Percentiles rank a stretch among this genome's conserved stretches.
These are phyloP conservation scores for Mimosa bimucronata DNA, from an alignment of 306 rosid species.

Conservation along the genomic window DNA sequence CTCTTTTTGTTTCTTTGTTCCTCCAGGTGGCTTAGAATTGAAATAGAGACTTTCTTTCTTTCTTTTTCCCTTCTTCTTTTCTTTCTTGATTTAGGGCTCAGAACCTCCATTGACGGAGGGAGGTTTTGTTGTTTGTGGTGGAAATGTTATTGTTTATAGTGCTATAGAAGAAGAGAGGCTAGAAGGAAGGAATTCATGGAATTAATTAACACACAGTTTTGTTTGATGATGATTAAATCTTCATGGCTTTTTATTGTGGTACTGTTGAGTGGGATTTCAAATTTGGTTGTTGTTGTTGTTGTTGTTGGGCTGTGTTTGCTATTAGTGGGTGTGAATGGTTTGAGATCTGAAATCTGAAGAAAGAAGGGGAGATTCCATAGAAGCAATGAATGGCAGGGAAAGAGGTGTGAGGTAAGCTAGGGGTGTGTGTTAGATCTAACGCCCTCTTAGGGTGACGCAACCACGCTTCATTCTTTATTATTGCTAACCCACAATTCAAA, in stretches of 20 bases:
- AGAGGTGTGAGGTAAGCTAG: conserved; percentile 50
- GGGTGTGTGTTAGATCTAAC: conserved; percentile 41
- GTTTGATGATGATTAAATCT: neutral
- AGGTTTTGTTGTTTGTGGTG: conserved; percentile 37
- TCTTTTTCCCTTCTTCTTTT: no score
- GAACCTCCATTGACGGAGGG: conserved; percentile 39
- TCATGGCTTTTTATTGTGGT: neutral
- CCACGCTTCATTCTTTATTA: conserved; percentile 37
- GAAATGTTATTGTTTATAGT: conserved; percentile 28
- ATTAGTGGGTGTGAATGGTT: conserved; percentile 8
- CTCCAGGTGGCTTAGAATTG: neutral
- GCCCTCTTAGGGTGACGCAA: conserved; percentile 59
- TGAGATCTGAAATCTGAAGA: conserved; percentile 48
- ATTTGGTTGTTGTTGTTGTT: neutral
- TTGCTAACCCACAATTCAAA: no score
- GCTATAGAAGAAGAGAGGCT: conserved; percentile 24
- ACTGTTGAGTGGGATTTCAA: conserved; percentile 6
- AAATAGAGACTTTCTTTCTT: neutral
- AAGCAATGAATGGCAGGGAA: conserved; percentile 41
- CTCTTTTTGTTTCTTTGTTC: neutral
- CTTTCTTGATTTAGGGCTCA: neutral
- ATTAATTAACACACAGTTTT: neutral
- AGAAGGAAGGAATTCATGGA: conserved; percentile 36
- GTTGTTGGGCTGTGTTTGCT: neutral
- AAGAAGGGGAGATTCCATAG: conserved; percentile 47